Evolutionary conservation across 148 eudicot genomes (phyloP), one percentile per base, ranked within the genome.

Genomic region (Beta vulgaris): DNA sequence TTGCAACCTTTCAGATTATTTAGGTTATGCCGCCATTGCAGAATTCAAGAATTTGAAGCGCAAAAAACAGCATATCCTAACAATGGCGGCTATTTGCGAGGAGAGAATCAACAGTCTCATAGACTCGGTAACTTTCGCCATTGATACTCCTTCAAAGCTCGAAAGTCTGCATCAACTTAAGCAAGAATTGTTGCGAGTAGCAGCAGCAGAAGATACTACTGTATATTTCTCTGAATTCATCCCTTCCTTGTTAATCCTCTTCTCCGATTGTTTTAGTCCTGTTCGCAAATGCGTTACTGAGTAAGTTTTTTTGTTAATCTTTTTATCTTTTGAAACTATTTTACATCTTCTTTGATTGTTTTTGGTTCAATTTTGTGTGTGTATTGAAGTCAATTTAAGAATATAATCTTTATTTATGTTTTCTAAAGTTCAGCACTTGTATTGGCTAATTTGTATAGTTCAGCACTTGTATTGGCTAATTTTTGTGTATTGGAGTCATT

Each of bases 231-330:
- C 83, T 26, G 85, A 86, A 37, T 71, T 88, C 42, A 81, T 94
- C 4, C 75, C 92, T 70, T 77, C 77, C 3, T 64, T 94, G 36
- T 74, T 92, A 49, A 83, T 80, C 23, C 86, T 94, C 43, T 75
- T 77, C 28, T 57, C 88, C 23, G 93, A 94, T 68, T 77, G 75
- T 23, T 86, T 77, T 61, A 85, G 92, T 43, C 97, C 98, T 8
- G 87, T 89, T 71, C 93, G 97, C 71, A 87, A 84, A 80, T 81
- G 82, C 53, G 73, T 84, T 42, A 76, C 78, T 39, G 81, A 87
- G 98, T 94, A 77, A 16, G 90, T 65, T 7, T 64, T 13, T 60
- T 32, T n/a, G n/a, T n/a, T n/a, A n/a, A n/a, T n/a, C n/a, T n/a
- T n/a, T n/a, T n/a, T n/a, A n/a, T n/a, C n/a, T n/a, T n/a, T n/a